phyloP scores from a whole-genome alignment of 108 stramenopile genomes.

The Cyclotella sp. region DNA sequence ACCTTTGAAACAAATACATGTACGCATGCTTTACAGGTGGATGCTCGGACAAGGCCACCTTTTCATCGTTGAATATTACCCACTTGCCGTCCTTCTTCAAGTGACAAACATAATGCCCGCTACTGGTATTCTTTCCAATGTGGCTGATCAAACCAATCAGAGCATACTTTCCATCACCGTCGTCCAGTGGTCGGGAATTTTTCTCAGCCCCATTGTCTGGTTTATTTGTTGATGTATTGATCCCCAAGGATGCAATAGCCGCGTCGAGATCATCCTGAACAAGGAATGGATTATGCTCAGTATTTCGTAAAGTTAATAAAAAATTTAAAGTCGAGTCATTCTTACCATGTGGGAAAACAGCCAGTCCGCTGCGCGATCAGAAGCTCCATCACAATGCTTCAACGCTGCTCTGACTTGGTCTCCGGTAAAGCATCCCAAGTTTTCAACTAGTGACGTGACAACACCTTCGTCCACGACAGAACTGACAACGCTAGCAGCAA shows the following conservation, averaged over 20 bases:
- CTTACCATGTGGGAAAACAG: conserved; percentile 92
- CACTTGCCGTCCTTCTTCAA: conserved; percentile 93
- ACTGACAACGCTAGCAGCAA: conserved; percentile 38
- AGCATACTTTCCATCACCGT: conserved; percentile 90
- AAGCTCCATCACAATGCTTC: conserved; percentile 79
- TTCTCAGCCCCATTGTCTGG: conserved; percentile 16
- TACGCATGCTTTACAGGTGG: conserved; percentile 92
- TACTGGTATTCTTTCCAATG: conserved; percentile 96
- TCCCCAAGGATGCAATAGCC: conserved; percentile 81
- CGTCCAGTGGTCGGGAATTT: conserved; percentile 62
- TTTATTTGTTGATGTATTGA: conserved; percentile 23
- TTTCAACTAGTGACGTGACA: conserved; percentile 84
- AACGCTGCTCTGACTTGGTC: conserved; percentile 94
- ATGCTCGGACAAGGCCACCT: conserved; percentile 88
- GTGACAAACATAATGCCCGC: conserved; percentile 99
- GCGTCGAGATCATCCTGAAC: conserved; percentile 82
- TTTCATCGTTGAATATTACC: conserved; percentile 99
- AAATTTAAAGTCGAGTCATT: neutral
- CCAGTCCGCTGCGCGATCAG: conserved; percentile 97
- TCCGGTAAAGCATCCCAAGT: conserved; percentile 90
- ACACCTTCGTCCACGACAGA: conserved; percentile 67
- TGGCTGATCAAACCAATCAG: conserved; percentile 96
- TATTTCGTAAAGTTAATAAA: neutral
- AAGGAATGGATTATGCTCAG: neutral
- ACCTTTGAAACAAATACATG: conserved; percentile 89